Evolutionary conservation across 148 eudicot genomes (phyloP).

Genomic region (Rhododendron ferrugineum): DNA sequence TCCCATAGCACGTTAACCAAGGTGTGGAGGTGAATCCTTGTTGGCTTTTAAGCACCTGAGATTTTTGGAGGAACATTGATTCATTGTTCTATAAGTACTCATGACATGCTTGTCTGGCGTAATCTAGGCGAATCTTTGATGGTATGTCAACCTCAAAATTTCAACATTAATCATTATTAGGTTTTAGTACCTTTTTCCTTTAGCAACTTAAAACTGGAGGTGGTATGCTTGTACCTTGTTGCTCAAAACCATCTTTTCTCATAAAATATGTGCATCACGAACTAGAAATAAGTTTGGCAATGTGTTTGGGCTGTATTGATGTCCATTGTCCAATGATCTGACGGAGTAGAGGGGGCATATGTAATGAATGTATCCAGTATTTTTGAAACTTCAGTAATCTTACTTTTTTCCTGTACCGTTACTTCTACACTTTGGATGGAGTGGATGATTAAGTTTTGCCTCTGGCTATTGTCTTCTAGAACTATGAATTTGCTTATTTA

Average conservation of each 20-base stretch:
- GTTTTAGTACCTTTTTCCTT: background rate
- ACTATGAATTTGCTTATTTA: background rate
- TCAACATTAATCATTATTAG: background rate
- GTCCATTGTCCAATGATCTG: background rate
- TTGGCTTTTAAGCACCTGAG: background rate
- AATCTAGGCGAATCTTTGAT: background rate
- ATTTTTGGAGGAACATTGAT: background rate
- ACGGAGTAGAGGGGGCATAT: background rate
- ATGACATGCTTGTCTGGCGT: background rate
- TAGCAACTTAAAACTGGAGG: background rate
- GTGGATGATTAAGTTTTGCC: background rate
- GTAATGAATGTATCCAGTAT: background rate
- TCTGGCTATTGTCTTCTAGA: background rate
- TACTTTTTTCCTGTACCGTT: background rate
- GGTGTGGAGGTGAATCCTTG: background rate
- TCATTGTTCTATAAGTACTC: background rate
- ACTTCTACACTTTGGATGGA: background rate
- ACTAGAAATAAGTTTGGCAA: background rate
- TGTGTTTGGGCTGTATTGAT: background rate
- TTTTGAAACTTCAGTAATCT: background rate
- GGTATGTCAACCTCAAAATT: background rate
- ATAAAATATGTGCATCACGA: background rate
- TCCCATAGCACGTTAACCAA: background rate
- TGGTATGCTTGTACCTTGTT: conserved; percentile 1
- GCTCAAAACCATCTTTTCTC: background rate